Conservation (phyloP, 305 asterid genomes). For the Fraxinus platypoda region DNA sequence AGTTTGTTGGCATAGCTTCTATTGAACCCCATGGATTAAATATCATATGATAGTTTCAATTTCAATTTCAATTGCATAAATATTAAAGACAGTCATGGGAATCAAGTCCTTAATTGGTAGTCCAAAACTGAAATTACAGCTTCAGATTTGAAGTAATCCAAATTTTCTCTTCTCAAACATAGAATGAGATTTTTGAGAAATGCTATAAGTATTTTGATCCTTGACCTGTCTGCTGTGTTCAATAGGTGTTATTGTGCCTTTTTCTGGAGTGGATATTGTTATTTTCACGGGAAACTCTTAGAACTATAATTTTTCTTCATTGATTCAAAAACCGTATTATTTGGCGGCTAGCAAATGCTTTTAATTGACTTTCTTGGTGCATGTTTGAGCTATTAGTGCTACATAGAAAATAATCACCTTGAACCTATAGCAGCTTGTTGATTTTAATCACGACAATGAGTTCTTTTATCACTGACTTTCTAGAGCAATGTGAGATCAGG, state of each 20-base stretch:
- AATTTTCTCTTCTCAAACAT: background rate
- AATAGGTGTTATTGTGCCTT: background rate
- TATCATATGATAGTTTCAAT: background rate
- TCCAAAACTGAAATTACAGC: background rate
- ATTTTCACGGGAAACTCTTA: background rate
- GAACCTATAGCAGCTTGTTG: constrained; percentile 5
- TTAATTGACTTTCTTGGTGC: constrained; percentile 10
- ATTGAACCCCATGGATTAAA: background rate
- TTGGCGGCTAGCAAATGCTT: background rate
- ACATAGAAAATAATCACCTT: background rate
- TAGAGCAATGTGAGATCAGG: background rate
- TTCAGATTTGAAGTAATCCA: background rate
- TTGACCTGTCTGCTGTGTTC: background rate
- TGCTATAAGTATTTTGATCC: constrained; percentile 4
- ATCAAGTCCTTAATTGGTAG: background rate
- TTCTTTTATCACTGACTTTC: background rate
- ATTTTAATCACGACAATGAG: background rate
- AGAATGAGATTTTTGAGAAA: background rate
- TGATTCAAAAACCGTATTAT: background rate
- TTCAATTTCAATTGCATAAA: constrained; percentile 3
- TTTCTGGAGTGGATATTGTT: background rate
- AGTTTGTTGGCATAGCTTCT: background rate
- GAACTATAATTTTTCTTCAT: background rate
- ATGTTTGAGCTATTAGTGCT: constrained; percentile 4
- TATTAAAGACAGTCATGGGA: background rate